phyloP scores from a whole-genome alignment of 1,139 yeast species.

The Yamadazyma diddensiae region DNA sequence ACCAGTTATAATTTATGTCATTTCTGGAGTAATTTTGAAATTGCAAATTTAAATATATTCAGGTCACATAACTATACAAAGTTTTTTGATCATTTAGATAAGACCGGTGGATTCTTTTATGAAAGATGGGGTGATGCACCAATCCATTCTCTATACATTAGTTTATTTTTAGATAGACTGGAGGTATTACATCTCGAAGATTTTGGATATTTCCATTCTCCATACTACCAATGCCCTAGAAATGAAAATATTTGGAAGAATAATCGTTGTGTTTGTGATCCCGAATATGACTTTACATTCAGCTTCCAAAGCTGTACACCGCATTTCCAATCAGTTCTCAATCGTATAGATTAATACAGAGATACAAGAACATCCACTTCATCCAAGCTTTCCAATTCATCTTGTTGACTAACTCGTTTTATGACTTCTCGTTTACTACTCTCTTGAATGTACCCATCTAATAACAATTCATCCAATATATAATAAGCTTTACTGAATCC shows the following conservation, averaged over 20 bases:
- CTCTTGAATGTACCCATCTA: constrained; percentile 82
- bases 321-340: constrained; percentile 18
- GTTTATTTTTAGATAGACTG: constrained; percentile 19
- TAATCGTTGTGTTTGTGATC: constrained; percentile 31
- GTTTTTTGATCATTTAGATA: constrained; percentile 27
- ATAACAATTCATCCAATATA: constrained; percentile 83
- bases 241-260: constrained; percentile 13
- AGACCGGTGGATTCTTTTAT: constrained; percentile 34
- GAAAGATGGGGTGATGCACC: constrained; percentile 47
- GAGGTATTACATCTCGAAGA: constrained; percentile 32
- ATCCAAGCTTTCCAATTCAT: constrained; percentile 54
- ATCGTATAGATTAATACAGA: constrained; percentile 4
- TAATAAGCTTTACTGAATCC: constrained; percentile 93
- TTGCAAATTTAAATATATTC: constrained; percentile 29
- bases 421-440: constrained; percentile 78
- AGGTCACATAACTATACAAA: constrained; percentile 19
- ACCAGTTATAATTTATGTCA: constrained; percentile 36
- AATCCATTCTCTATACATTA: constrained; percentile 30
- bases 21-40: constrained; percentile 40
- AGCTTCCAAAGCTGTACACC: constrained; percentile 30
- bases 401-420: constrained; percentile 74
- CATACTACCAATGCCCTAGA: constrained; percentile 35
- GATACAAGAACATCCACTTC: constrained; percentile 44
- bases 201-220: constrained; percentile 34
- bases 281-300: constrained; percentile 27